phyloP scores from a whole-genome alignment of 2,329 filamentous ascomycete genomes.

The Grosmannia clavigera region DNA sequence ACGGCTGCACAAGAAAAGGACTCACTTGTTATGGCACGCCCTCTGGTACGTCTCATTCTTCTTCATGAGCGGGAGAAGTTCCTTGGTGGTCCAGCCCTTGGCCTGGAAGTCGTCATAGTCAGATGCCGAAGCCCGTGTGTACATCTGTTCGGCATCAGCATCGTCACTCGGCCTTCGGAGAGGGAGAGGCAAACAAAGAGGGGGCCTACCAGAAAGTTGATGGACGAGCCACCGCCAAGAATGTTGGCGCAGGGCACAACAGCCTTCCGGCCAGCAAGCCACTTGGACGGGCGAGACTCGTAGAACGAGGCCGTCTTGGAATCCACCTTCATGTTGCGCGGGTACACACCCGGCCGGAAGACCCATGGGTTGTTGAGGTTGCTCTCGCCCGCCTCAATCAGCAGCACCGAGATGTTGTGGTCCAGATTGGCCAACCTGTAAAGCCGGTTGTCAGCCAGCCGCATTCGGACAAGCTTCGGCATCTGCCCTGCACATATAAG shows the following conservation, averaged over 20 bases:
- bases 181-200: background rate
- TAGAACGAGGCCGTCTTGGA: slow-evolving; percentile 76
- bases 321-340: slow-evolving; percentile 66
- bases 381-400: slow-evolving; percentile 60
- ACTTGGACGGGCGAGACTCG: slow-evolving; percentile 61
- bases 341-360: slow-evolving; percentile 63
- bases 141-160: slow-evolving; percentile 33
- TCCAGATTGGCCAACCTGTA: slow-evolving; percentile 59
- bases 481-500: background rate
- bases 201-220: slow-evolving; percentile 53
- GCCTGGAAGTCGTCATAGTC: slow-evolving; percentile 72
- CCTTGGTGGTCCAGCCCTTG: slow-evolving; percentile 67
- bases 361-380: slow-evolving; percentile 72
- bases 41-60: slow-evolving; percentile 72
- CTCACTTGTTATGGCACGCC: slow-evolving; percentile 43
- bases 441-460: slow-evolving; percentile 14
- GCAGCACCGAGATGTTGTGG: slow-evolving; percentile 56
- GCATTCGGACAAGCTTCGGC: background rate
- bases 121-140: slow-evolving; percentile 57
- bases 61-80: slow-evolving; percentile 63
- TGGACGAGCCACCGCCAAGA: slow-evolving; percentile 59
- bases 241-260: slow-evolving; percentile 66
- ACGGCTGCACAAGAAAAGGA: background rate
- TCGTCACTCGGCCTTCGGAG: background rate
- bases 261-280: slow-evolving; percentile 57